These are phyloP conservation scores for Mucor piriformis DNA, from an alignment of 371 early-diverging fungal genomes.

Conservation along the genomic window DNA sequence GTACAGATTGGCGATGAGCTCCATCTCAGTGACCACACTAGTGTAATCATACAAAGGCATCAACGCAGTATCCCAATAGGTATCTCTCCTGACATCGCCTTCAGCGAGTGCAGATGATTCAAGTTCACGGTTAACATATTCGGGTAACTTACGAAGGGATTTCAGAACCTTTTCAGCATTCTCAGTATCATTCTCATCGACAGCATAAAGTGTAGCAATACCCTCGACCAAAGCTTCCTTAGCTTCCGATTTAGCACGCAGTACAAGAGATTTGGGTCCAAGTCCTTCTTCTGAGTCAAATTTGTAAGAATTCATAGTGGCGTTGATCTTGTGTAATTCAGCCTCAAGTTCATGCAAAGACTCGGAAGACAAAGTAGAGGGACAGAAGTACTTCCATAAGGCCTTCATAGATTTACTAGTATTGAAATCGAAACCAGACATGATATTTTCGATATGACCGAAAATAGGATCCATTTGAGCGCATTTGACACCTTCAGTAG, in stretches of 20 bases:
- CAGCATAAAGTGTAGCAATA: slow-evolving; percentile 72
- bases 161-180: slow-evolving; percentile 52
- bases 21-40: slow-evolving; percentile 59
- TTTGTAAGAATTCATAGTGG: slow-evolving; percentile 34
- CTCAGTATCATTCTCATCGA: slow-evolving; percentile 60
- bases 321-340: slow-evolving; percentile 41
- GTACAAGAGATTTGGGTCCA: slow-evolving; percentile 28
- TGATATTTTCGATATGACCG: slow-evolving; percentile 32
- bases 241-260: slow-evolving; percentile 45
- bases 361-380: slow-evolving; percentile 57
- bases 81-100: slow-evolving; percentile 12
- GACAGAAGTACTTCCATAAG: slow-evolving; percentile 66
- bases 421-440: slow-evolving; percentile 47
- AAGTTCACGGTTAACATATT: slow-evolving; percentile 35
- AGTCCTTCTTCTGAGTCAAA: slow-evolving; percentile 30
- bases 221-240: slow-evolving; percentile 75
- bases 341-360: slow-evolving; percentile 51
- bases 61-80: slow-evolving; percentile 47
- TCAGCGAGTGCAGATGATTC: slow-evolving; percentile 10
- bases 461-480: slow-evolving; percentile 18
- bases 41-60: slow-evolving; percentile 59
- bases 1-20: slow-evolving; percentile 50
- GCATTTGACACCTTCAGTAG: slow-evolving; percentile 4
- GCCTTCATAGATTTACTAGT: slow-evolving; percentile 64
- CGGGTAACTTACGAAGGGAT: slow-evolving; percentile 59